Evolutionary conservation across 768 basidiomycete genomes (phyloP), one percentile per base, ranked within the genome.

Genomic region (Trichaptum fuscoviolaceum): DNA sequence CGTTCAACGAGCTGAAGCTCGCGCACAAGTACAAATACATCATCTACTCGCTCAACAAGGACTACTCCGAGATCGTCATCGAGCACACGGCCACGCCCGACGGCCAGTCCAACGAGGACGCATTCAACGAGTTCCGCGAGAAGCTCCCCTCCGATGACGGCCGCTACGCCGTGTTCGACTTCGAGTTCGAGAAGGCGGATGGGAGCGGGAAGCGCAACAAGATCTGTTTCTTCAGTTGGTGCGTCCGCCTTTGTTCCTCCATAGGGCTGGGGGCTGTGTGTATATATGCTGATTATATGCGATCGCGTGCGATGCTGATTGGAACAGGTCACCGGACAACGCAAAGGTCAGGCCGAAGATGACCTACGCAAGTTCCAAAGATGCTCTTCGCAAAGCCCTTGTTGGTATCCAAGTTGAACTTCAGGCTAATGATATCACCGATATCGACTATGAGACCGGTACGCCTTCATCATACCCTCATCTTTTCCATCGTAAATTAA

Each of bases 91-190:
- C 87, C 24, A 66, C 73, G 5, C 75, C 75, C 4, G 18, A 65
- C 0, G 74, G 81, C 23, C 30, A 25, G 25, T 61, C 59, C 25
- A 61, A 12, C 59, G 30, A 61, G 59, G 59, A 61, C 59, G 71
- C 70, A 61, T 98, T 92, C 77, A 90, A 95, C 0, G 82, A 83
- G 0, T 98, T 99, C 75, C 58, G 93, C 63, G 75, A 42, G 0
- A 85, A 89, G 71, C 82, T 99, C 66, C 95, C 96, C 0, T 85
- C 89, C 74, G 72, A 72, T 30, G 85, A 90, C 68, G 92, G 91
- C 73, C 82, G 91, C 78, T 99, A 88, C 86, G 96, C 91, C n/a
- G 84, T 98, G 25, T 96, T 95, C 73, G 95, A 99, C 76, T 89
- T 96, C 69, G 89, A 92, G 71, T 98, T 83, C 72, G 84, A 89